phyloP scores from a whole-genome alignment of 768 basidiomycete species.

The Pleurotus tuber-regium region DNA sequence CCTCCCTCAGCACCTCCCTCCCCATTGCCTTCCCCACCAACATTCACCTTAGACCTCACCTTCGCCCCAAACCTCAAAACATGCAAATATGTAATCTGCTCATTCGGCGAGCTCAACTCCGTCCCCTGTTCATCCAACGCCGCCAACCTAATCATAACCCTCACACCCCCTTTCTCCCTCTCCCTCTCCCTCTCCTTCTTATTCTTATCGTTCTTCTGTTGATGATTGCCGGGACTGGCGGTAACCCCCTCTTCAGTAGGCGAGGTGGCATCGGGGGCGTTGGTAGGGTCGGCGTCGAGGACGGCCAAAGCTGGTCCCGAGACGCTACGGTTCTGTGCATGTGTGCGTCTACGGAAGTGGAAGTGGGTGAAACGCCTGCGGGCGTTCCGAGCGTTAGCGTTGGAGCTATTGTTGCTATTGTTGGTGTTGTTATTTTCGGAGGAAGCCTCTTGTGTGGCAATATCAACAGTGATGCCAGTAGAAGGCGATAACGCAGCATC shows the following conservation, averaged over 20 bases:
- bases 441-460: background rate
- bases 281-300: conserved; percentile 64
- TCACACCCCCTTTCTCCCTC: conserved; percentile 61
- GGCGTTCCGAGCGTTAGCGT: conserved; percentile 18
- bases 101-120: conserved; percentile 68
- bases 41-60: no score
- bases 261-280: conserved; percentile 23
- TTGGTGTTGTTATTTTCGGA: conserved; percentile 10
- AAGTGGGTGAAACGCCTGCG: conserved; percentile 66
- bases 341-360: conserved; percentile 58
- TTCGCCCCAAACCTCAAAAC: conserved; percentile 75
- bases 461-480: background rate
- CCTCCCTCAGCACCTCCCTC: conserved; percentile 31
- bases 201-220: no score
- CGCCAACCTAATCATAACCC: conserved; percentile 74
- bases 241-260: conserved; percentile 35
- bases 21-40: no score
- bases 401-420: no score
- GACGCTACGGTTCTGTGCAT: conserved; percentile 43
- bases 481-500: background rate
- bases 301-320: conserved; percentile 78
- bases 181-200: conserved; percentile 46
- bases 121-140: conserved; percentile 77
- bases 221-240: no score
- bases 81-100: conserved; percentile 87